Conservation (phyloP, 805 yeast genomes). For the Candida rishiriensis region DNA sequence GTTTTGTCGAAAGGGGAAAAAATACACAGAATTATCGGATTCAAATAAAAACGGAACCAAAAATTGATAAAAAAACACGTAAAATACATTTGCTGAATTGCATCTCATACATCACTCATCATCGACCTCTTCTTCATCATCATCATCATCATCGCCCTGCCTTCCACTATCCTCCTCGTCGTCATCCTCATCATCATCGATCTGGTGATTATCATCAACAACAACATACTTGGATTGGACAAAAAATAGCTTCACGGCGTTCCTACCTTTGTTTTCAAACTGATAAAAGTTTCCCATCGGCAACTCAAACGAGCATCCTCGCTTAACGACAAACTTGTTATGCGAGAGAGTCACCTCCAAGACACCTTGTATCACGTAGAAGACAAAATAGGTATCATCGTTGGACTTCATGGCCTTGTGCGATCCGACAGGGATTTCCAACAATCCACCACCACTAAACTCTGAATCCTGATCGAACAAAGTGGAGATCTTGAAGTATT, state of each 20-base stretch:
- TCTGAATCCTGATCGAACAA: slow-evolving; percentile 60
- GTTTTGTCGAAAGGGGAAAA: too few relatives aligned
- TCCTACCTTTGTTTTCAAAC: slow-evolving; percentile 56
- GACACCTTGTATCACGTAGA: slow-evolving; percentile 68
- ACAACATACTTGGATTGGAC: slow-evolving; percentile 56
- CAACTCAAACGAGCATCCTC: slow-evolving; percentile 76
- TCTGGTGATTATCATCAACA: slow-evolving; percentile 23
- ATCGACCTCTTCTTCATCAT: not conserved
- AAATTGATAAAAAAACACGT: not conserved
- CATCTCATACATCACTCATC: not conserved
- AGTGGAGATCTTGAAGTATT: slow-evolving; percentile 58
- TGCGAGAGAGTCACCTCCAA: slow-evolving; percentile 63
- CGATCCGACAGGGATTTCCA: slow-evolving; percentile 60
- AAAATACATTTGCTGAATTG: not conserved
- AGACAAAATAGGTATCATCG: slow-evolving; percentile 64
- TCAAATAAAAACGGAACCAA: not conserved
- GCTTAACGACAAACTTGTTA: slow-evolving; percentile 52
- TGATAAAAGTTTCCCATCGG: slow-evolving; percentile 76
- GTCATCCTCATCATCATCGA: slow-evolving; percentile 17
- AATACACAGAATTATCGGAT: too few relatives aligned
- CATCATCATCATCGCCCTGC: not conserved
- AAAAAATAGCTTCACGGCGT: slow-evolving; percentile 62
- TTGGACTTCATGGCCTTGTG: slow-evolving; percentile 57
- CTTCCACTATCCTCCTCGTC: slow-evolving; percentile 4
- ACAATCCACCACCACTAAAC: slow-evolving; percentile 68